Evolutionary conservation across 345 rosid species (phyloP).

Genomic region (Heritiera fomes): DNA sequence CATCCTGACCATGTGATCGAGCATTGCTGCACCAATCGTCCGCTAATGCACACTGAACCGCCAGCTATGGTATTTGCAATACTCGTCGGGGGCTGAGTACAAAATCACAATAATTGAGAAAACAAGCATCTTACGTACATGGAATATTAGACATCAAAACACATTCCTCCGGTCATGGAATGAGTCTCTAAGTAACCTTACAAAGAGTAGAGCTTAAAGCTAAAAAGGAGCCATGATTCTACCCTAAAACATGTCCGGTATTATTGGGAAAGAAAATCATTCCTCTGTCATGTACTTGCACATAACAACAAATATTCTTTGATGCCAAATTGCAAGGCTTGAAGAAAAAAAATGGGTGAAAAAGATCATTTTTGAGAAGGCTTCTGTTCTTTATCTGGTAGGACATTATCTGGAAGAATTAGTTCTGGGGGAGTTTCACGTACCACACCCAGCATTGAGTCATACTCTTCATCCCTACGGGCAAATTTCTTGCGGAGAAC

Average conservation of each 20-base stretch:
- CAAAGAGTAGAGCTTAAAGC: conserved; percentile 14
- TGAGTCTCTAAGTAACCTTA: conserved; percentile 23
- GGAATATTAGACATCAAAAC: conserved; percentile 26
- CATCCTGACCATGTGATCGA: neutral
- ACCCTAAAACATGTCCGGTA: conserved; percentile 35
- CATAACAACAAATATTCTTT: conserved; percentile 35
- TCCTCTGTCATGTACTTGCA: conserved; percentile 39
- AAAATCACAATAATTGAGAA: neutral
- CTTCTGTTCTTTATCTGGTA: conserved; percentile 56
- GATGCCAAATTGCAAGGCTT: conserved; percentile 30
- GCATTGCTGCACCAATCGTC: neutral
- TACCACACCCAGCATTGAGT: conserved; percentile 81
- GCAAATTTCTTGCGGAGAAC: conserved; percentile 79
- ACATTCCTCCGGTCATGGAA: conserved; percentile 25
- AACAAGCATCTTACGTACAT: conserved; percentile 21
- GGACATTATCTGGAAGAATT: conserved; percentile 68
- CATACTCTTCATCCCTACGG: conserved; percentile 70
- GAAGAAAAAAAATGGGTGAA: conserved; percentile 20
- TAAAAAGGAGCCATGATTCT: conserved; percentile 26
- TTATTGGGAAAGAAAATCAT: conserved; percentile 45
- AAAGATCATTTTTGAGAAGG: conserved; percentile 46
- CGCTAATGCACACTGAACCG: neutral
- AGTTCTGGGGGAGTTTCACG: conserved; percentile 84
- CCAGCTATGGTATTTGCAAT: too few species aligned
- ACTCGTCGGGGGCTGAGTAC: neutral